phyloP scores from a whole-genome alignment of 1,139 yeast species.

The Candida labiduridarum region DNA sequence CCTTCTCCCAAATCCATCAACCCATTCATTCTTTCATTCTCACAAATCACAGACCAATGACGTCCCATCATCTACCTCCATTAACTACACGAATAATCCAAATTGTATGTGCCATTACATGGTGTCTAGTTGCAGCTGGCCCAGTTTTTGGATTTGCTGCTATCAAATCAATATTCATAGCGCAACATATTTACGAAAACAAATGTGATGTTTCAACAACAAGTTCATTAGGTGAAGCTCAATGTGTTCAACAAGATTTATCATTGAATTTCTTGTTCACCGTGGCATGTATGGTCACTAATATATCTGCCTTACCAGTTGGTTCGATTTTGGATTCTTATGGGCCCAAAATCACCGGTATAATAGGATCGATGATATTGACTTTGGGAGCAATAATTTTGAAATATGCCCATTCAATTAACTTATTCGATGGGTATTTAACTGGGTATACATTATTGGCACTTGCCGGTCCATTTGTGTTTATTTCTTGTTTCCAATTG shows the following conservation, averaged over 20 bases:
- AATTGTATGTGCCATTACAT: conserved; percentile 64
- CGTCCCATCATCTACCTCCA: conserved; percentile 17
- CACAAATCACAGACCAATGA: not conserved
- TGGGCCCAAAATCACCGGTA: conserved; percentile 81
- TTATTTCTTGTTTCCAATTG: conserved; percentile 48
- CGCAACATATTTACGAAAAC: conserved; percentile 74
- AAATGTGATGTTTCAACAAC: conserved; percentile 43
- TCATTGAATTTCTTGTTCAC: conserved; percentile 82
- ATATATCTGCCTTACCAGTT: conserved; percentile 77
- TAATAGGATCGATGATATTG: conserved; percentile 67
- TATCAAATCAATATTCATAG: conserved; percentile 74
- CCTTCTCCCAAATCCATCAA: not conserved
- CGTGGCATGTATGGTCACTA: conserved; percentile 85
- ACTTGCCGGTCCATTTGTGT: conserved; percentile 50
- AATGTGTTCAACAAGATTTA: conserved; percentile 77
- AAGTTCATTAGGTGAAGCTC: conserved; percentile 21
- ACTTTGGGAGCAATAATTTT: conserved; percentile 55
- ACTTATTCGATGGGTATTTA: conserved; percentile 38
- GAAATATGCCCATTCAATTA: conserved; percentile 31
- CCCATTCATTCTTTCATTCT: not conserved
- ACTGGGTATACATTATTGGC: conserved; percentile 44
- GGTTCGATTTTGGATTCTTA: conserved; percentile 74
- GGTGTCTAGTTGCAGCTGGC: conserved; percentile 93
- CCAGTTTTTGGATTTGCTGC: conserved; percentile 96
- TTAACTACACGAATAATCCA: conserved; percentile 27